Evolutionary conservation across 2,329 filamentous ascomycete species (phyloP).

Genomic region (Cordyceps sp.): DNA sequence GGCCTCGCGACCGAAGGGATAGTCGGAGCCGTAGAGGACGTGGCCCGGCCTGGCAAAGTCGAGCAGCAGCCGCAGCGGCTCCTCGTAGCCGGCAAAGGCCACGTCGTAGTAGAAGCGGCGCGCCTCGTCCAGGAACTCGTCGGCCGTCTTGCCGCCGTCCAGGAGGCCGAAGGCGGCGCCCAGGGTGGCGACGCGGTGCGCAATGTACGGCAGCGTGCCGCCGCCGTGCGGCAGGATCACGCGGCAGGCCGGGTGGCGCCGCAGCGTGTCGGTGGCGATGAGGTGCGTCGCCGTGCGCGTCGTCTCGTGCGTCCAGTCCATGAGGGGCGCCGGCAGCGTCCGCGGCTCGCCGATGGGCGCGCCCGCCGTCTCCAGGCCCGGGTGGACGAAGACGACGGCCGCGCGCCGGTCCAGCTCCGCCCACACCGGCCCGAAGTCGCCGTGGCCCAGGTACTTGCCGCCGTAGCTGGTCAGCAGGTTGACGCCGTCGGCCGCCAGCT

Average conservation of each 20-base stretch:
- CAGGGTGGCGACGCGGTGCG: neutral
- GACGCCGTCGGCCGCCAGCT: neutral
- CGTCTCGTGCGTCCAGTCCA: neutral
- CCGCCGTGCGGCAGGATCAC: neutral
- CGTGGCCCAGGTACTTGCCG: neutral
- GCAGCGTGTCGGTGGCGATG: neutral
- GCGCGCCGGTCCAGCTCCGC: neutral
- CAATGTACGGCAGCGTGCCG: neutral
- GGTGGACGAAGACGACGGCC: constrained; percentile 1
- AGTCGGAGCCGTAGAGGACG: neutral
- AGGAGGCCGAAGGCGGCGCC: neutral
- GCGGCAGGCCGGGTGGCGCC: neutral
- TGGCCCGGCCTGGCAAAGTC: neutral
- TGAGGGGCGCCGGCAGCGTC: neutral
- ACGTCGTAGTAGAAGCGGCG: neutral
- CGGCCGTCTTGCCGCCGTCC: neutral
- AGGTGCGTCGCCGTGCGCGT: neutral
- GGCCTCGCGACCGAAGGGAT: neutral
- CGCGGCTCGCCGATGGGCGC: neutral
- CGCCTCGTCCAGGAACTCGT: neutral
- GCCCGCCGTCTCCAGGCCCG: neutral
- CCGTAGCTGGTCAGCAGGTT: neutral
- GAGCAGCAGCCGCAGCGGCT: neutral
- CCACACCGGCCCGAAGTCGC: neutral
- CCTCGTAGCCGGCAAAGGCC: neutral